Evolutionary conservation across 768 basidiomycete genomes (phyloP), one percentile per base, ranked within the genome.

Genomic region (Xerocomellus chrysenteron): DNA sequence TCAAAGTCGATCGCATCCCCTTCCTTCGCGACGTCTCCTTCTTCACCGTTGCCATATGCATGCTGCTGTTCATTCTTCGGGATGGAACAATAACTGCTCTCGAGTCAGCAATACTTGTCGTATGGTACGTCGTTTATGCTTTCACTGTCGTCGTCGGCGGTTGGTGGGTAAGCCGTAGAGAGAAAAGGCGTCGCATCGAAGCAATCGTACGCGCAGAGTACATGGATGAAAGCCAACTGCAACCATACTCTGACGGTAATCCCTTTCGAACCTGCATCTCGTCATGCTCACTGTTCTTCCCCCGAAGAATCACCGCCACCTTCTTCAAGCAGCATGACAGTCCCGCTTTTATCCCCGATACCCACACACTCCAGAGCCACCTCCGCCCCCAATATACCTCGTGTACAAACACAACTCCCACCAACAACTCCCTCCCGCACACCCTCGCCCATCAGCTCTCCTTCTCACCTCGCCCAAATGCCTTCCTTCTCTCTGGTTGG

Each of bases 1-100:
- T 99, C 74, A 82, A 84, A 62, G 94, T 98, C 30, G 78, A 87
- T 35, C 84, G 78, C 0, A 76, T 78, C 17, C 87, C 91, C 0
- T 99, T 98, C 75, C 73, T 98, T 12, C 88, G 97, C 39, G 97
- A 99, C 71, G 90, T 96, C 33, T 87, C 91, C 6, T 98, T 98
- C 79, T 98, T 98, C 74, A 85, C 90, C n/a, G 64, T 83, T 11
- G 89, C 96, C 0, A 85, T 98, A 41, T 52, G 73, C n/a, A 62
- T 90, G n/a, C 77, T 97, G 2, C 78, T 98, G 13, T 67, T 80
- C 16, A 91, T 91, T 36, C 79, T 98, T 9, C 82, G 79, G 67
- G 97, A 99, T 67, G 84, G 87, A 6, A 72, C 74, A 28, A 86
- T 99, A 14, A 50, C 75, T 74, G 50, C 72, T 76, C 8, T 86